Percentiles rank a stretch among this genome's conserved stretches.
Evolutionary conservation across 164 flowering plant genomes (phyloP).

Genomic region (Stephania cephalantha): DNA sequence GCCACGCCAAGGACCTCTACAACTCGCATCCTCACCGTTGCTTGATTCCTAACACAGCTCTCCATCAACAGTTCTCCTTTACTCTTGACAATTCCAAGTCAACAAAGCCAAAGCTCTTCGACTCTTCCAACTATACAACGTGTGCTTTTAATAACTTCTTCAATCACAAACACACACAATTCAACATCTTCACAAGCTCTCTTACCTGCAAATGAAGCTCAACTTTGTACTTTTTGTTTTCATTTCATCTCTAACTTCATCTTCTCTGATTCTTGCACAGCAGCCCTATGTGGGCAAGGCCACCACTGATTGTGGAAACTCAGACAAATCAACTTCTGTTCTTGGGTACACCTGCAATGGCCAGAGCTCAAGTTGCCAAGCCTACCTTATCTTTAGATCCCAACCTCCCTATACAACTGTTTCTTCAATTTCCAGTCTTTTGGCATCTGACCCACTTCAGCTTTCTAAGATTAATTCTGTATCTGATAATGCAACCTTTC

Average conservation of each 20-base stretch:
- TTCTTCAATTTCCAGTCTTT: conserved; percentile 47
- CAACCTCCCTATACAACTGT: conserved; percentile 42
- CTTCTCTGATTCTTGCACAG: conserved; percentile 31
- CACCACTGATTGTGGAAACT: conserved; percentile 28
- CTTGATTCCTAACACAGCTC: not conserved
- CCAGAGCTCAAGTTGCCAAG: conserved; percentile 34
- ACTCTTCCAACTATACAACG: not conserved
- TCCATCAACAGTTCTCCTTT: not conserved
- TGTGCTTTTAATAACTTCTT: not conserved
- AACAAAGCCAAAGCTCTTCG: not conserved
- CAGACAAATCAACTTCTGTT: conserved; percentile 33
- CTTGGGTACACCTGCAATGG: conserved; percentile 56
- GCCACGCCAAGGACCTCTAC: not conserved
- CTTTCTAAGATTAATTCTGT: conserved; percentile 48
- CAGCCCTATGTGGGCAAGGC: conserved; percentile 41
- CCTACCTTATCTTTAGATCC: conserved; percentile 58
- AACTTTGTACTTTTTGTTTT: conserved; percentile 14
- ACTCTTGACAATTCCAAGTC: not conserved
- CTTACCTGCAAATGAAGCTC: conserved; percentile 14
- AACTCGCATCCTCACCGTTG: not conserved
- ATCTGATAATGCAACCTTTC: conserved; percentile 26
- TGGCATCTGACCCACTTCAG: conserved; percentile 39
- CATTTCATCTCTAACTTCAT: conserved; percentile 10
- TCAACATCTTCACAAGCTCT: not conserved
- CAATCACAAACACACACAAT: not conserved